Percentiles rank a stretch among this genome's conserved stretches.
These are phyloP conservation scores for Emmonsiellopsis sp. DNA, from an alignment of 2,329 filamentous ascomycete species.

Conservation along the genomic window DNA sequence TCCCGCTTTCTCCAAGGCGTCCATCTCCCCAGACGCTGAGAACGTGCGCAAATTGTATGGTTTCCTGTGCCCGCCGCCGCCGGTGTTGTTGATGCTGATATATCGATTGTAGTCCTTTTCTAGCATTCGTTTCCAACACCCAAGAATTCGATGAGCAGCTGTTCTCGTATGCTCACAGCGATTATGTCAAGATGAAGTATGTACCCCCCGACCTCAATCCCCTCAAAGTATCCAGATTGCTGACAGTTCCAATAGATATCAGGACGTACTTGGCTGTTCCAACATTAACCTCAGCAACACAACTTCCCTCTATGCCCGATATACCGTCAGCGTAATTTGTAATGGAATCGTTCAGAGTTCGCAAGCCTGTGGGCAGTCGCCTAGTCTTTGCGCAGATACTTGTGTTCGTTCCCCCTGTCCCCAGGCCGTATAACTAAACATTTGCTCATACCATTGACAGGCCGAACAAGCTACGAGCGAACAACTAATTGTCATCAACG, in stretches of 20 bases:
- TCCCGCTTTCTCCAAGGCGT: slow-evolving; percentile 62
- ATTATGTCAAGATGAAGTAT: slow-evolving; percentile 72
- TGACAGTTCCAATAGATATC: slow-evolving; percentile 53
- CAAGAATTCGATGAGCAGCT: slow-evolving; percentile 70
- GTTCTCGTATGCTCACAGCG: slow-evolving; percentile 60
- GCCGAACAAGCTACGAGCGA: slow-evolving; percentile 83
- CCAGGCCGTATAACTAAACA: background rate
- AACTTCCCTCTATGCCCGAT: slow-evolving; percentile 79
- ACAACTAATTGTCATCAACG: slow-evolving; percentile 69
- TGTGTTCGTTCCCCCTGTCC: slow-evolving; percentile 52
- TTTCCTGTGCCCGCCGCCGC: slow-evolving; percentile 2
- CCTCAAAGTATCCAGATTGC: background rate
- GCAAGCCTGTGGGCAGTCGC: slow-evolving; percentile 51
- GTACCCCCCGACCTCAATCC: slow-evolving; percentile 18
- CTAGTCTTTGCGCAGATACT: slow-evolving; percentile 78
- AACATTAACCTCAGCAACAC: slow-evolving; percentile 69
- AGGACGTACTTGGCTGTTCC: slow-evolving; percentile 69
- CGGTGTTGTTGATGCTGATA: slow-evolving; percentile 17
- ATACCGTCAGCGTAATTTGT: slow-evolving; percentile 85
- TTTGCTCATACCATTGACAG: slow-evolving; percentile 33
- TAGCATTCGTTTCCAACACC: slow-evolving; percentile 68
- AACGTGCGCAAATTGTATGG: slow-evolving; percentile 58
- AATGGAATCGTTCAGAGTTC: slow-evolving; percentile 92
- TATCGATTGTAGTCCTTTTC: slow-evolving; percentile 59
- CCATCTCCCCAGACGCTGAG: slow-evolving; percentile 55